These are phyloP conservation scores for Kalmusia sp. DNA, from an alignment of 2,329 filamentous ascomycete species.

Conservation along the genomic window DNA sequence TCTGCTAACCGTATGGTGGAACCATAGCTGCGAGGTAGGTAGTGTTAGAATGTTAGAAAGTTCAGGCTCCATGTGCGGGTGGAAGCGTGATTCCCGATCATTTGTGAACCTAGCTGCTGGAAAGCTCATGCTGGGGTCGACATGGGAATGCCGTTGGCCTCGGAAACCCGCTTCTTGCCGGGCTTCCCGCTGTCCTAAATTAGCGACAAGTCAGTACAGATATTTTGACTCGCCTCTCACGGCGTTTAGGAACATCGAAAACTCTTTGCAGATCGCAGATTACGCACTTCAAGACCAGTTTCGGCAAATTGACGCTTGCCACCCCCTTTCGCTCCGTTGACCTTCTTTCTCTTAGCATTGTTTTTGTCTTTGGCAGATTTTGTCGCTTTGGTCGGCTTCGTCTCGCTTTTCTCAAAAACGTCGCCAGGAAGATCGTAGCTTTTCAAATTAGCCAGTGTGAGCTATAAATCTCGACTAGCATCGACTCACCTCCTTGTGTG, in stretches of 20 bases:
- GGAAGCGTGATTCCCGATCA: slow-evolving; percentile 34
- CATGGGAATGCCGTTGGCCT: slow-evolving; percentile 37
- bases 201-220: slow-evolving; percentile 44
- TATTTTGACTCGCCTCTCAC: slow-evolving; percentile 25
- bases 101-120: slow-evolving; percentile 38
- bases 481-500: slow-evolving; percentile 83
- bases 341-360: slow-evolving; percentile 28
- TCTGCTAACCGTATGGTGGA: slow-evolving; percentile 16
- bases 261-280: slow-evolving; percentile 24
- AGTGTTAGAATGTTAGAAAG: slow-evolving; percentile 31
- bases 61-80: slow-evolving; percentile 17
- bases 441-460: slow-evolving; percentile 29
- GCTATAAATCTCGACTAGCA: not conserved
- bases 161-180: slow-evolving; percentile 43
- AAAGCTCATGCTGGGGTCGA: slow-evolving; percentile 36
- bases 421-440: slow-evolving; percentile 90
- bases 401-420: slow-evolving; percentile 82
- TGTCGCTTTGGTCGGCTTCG: slow-evolving; percentile 51
- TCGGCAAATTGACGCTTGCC: slow-evolving; percentile 54
- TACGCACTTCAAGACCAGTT: slow-evolving; percentile 56
- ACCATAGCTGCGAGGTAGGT: slow-evolving; percentile 31
- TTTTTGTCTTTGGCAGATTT: slow-evolving; percentile 53
- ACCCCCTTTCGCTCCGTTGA: slow-evolving; percentile 25
- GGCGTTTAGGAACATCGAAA: slow-evolving; percentile 23
- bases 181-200: slow-evolving; percentile 45